Evolutionary conservation across 176 grass and related monocot genomes (phyloP), one percentile per base, ranked within the genome.

Genomic region (Oryza meyeriana): DNA sequence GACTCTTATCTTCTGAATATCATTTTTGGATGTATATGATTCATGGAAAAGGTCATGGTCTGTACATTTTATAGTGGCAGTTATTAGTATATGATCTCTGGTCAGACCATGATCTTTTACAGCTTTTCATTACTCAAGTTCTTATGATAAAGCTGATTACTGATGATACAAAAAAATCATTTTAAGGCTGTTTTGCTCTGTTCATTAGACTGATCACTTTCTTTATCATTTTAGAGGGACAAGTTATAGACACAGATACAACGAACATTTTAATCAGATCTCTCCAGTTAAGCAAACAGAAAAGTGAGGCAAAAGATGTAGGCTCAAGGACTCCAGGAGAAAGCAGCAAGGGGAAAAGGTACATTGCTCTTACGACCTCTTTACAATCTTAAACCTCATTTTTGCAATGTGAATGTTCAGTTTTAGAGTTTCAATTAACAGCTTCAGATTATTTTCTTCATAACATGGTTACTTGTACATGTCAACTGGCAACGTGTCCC

Each of bases 251-350:
- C 40, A 94, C 92, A 61, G 86, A 94, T 78, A 78, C 84, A 66
- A 89, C 87, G 44, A 94, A 94, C 28, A 91, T 94, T 83, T 87
- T 94, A 61, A 94, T 94, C 52, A 91, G 92, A 87, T 76, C 92
- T 83, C 92, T 94, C 57, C 92, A 94, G 74, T 72, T 87, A 27
- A 91, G 64, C 72, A 91, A 94, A 83, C 70, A 84, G 41, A 94
- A 87, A 74, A 89, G 66, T 69, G 91, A 93, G 63, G 71, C 45
- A 9, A 89, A 87, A 55, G 89, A 93, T 66, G 12, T 44, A 30
- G 65, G 28, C 65, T 29, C 65, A 84, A 91, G 85, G 77, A 71
- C 87, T 75, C 17, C 79, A n/a, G 61, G 66, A 71, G 80, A 70
- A 64, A 75, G 75, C 39, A 66, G 80, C 50, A 90, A 12, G 25